Evolutionary conservation across 495 filamentous ascomycete genomes (phyloP), one percentile per base, ranked within the genome.

Genomic region (Penicillium riverlandense): DNA sequence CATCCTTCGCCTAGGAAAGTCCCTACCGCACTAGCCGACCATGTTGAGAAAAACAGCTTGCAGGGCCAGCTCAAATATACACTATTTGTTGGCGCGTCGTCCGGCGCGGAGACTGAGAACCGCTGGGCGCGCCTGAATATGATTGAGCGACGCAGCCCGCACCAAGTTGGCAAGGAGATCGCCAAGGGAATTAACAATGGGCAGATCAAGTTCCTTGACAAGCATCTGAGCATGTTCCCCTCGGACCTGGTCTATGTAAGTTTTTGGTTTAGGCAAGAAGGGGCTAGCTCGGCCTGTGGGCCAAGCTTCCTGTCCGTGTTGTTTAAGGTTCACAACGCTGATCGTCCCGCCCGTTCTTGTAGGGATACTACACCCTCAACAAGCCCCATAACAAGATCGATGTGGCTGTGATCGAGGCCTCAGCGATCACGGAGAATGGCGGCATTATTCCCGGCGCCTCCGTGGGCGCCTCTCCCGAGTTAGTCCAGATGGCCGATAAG

Each of bases 181-280:
- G 76, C 88, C 38, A 91, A 88, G 70, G 88, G 89, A 2, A 94
- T 95, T 65, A 95, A 95, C 58, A 80, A 80, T 49, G 89, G 88
- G 10, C 77, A 82, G 42, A 95, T 95, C 52, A 84, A 90, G 37
- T 95, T 95, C 67, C 95, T 95, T 47, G 89, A 95, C 58, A 77
- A 95, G 67, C 89, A 95, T 71, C 61, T 95, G 52, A 85, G 80
- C 65, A 95, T 94, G 88, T 95, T 95, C 63, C 89, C 89, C 16
- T 79, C 83, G 35, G 89, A 95, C 69, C 67, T 95, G 50, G 82
- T 91, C 43, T 88, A 88, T 58, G 84, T 83, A 60, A 60, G 78
- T 75, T 27, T 31, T 6, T 10, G 7, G 3, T 5, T 34, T 34
- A 0, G 10, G 9, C n/a, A 3, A 7, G 10, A 12, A 0, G 32